Base-by-base conservation (phyloP, 495 filamentous ascomycete species). In the Hypoxylon cercidicola region DNA sequence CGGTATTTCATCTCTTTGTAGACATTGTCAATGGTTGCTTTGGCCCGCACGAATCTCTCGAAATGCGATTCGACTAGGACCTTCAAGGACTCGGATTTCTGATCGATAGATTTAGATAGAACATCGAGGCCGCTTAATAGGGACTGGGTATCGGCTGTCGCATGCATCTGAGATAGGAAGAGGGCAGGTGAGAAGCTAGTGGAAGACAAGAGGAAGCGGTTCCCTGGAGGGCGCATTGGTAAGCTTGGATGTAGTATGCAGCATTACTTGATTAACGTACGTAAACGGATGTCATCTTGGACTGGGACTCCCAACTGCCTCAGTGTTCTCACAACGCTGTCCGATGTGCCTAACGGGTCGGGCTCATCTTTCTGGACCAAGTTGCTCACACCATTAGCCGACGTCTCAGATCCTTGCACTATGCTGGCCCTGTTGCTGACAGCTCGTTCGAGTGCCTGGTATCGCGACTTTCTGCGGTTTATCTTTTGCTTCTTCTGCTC, bases 1-100 rank as follows among this genome's bases (percentile, higher is more conserved):
- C 92, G 89, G 52, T 91, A 92, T 50, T 93, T 92, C 95, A 99
- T 98, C 76, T 98, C 96, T 34, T 86, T 93, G 76, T 99, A 99
- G 35, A 99, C 95, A 79, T 93, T 93, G 77, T 99, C 95, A 62
- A 99, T 98, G 6, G 93, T 97, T 3, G 92, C 90, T 73, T 99
- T 99, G 6, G 96, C 95, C 10, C 90, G 87, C 30, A 99, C 94
- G 76, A 99, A 99, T 30, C 93, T 89, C 77, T 99, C 96, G 70
- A 99, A 99, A 70, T 99, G 98, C 25, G 90, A 92, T 75, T 99
- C 95, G 20, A 99, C 95, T 3, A 99, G 83, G 1, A 96, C 90
- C 74, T 99, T 99, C 34, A 99, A 78, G 4, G 93, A 96, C 0
- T 93, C 95, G 0, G 93, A 97, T 71, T 99, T 99, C 72, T 98